Conservation (phyloP, 768 basidiomycete genomes). For the Daedaleopsis sinensis region DNA sequence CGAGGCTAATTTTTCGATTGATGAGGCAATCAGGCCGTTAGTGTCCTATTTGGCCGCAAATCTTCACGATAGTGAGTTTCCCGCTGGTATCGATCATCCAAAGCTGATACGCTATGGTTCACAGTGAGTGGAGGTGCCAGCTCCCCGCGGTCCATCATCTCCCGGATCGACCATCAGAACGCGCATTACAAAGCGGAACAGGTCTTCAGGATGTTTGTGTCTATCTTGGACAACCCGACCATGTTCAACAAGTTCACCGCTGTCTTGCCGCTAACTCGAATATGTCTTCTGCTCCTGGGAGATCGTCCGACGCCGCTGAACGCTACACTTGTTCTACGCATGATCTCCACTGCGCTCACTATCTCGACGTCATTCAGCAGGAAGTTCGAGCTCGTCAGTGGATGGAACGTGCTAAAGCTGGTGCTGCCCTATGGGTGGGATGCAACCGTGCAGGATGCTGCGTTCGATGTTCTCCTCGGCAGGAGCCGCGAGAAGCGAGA, state of each 20-base stretch:
- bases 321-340: constrained; percentile 57
- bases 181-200: constrained; percentile 65
- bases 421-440: constrained; percentile 74
- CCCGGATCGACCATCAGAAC: constrained; percentile 52
- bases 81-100: background rate
- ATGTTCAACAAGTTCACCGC: constrained; percentile 67
- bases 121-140: constrained; percentile 17
- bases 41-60: constrained; percentile 86
- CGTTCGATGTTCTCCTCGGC: constrained; percentile 72
- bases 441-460: constrained; percentile 60
- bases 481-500: constrained; percentile 29
- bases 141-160: constrained; percentile 58
- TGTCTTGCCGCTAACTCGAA: constrained; percentile 76
- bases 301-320: constrained; percentile 66
- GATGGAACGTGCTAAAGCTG: constrained; percentile 76
- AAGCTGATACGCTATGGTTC: background rate
- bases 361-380: constrained; percentile 66
- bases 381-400: constrained; percentile 85
- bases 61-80: constrained; percentile 61
- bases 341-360: constrained; percentile 60
- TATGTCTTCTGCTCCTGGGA: constrained; percentile 79
- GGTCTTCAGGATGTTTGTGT: constrained; percentile 66
- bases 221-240: constrained; percentile 56
- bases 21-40: constrained; percentile 81
- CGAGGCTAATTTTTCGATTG: constrained; percentile 67